A percentile compares a stretch with the other conserved stretches of the same genome.
Evolutionary conservation across 768 basidiomycete genomes (phyloP).

Genomic region (Pleurotus cornucopiae): DNA sequence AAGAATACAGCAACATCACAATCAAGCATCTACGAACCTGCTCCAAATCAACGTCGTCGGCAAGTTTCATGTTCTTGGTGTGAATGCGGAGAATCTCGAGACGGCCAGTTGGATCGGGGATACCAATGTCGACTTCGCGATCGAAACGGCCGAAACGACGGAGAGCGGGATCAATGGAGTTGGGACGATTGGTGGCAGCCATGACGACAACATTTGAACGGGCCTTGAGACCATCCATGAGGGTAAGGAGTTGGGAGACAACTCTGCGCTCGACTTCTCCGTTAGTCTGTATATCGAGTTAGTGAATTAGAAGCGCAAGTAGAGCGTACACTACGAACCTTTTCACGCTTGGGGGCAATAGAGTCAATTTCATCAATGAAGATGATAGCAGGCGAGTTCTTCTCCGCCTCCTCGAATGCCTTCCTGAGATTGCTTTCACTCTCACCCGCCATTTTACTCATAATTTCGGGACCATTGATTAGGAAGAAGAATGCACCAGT

Average conservation of each 20-base stretch:
- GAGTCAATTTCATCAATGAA: conserved; percentile 99
- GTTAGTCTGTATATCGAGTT: conserved; percentile 63
- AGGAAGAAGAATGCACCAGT: conserved; percentile 99
- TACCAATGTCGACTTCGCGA: conserved; percentile 98
- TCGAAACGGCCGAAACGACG: conserved; percentile 99
- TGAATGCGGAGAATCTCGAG: conserved; percentile 98
- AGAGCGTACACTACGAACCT: conserved; percentile 44
- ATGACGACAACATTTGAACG: conserved; percentile 99
- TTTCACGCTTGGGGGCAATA: conserved; percentile 99
- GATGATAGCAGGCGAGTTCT: conserved; percentile 99
- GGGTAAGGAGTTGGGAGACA: conserved; percentile 94
- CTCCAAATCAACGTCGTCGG: conserved; percentile 95
- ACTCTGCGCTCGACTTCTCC: conserved; percentile 99
- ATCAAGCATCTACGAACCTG: conserved; percentile 45
- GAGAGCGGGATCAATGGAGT: conserved; percentile 98
- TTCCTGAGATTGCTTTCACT: conserved; percentile 96
- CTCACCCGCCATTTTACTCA: conserved; percentile 99
- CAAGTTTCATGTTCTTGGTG: conserved; percentile 99
- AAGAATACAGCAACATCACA: neutral
- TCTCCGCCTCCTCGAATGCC: conserved; percentile 99
- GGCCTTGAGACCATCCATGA: conserved; percentile 99
- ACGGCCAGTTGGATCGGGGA: conserved; percentile 98
- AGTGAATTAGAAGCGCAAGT: neutral
- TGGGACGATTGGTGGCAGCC: conserved; percentile 98
- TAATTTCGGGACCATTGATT: conserved; percentile 99